Evolutionary conservation across 148 eudicot genomes (phyloP).

Genomic region (Agrostemma githago): DNA sequence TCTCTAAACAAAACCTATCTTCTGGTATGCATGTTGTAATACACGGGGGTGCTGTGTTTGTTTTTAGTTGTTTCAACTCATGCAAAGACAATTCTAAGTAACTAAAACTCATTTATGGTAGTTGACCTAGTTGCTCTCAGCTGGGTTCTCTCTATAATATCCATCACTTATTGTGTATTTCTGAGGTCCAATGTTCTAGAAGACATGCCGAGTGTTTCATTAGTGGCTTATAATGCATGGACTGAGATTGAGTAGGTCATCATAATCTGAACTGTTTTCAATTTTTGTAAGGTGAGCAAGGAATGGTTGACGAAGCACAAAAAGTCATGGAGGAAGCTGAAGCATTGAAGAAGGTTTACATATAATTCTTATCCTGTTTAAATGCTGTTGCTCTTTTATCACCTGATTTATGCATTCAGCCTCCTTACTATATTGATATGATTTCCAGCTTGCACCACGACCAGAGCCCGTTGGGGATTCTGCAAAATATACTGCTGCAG

Average conservation of each 20-base stretch:
- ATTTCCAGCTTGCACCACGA: conserved; percentile 59
- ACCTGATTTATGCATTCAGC: neutral
- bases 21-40: neutral
- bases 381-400: neutral
- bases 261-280: conserved; percentile 11
- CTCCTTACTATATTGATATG: conserved; percentile 13
- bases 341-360: conserved; percentile 82
- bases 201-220: neutral
- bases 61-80: neutral
- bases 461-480: conserved; percentile 72
- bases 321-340: conserved; percentile 97
- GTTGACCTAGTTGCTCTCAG: neutral
- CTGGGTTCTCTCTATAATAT: neutral
- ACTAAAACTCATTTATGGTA: neutral
- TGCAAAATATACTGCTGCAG: conserved; percentile 79
- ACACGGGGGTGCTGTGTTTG: neutral
- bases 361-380: neutral
- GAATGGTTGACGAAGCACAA: conserved; percentile 94
- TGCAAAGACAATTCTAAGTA: neutral
- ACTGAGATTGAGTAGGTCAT: neutral
- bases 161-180: neutral
- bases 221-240: neutral
- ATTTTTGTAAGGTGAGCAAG: conserved; percentile 77
- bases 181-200: neutral
- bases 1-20: neutral